Conservation (phyloP, 257 asterid genomes). For the Parsonsia alboflavescens region DNA sequence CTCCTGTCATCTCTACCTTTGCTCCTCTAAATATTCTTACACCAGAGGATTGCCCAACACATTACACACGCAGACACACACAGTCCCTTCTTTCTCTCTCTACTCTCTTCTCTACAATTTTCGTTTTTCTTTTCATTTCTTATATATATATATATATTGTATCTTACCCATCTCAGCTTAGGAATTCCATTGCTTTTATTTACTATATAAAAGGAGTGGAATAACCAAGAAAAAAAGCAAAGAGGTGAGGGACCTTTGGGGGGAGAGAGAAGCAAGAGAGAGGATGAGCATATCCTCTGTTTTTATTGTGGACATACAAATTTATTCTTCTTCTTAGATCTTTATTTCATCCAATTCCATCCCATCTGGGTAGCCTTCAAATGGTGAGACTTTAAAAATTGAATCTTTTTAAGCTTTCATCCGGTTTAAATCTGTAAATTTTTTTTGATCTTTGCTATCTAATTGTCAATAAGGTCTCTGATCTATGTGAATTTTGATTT, state of each 20-base stretch:
- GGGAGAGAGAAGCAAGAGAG: slow-evolving; percentile 28
- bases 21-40: slow-evolving; percentile 43
- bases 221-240: slow-evolving; percentile 42
- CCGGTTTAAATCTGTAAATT: slow-evolving; percentile 11
- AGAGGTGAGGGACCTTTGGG: slow-evolving; percentile 45
- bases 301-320: slow-evolving; percentile 36
- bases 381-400: slow-evolving; percentile 33
- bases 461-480: slow-evolving; percentile 29
- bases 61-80: slow-evolving; percentile 22
- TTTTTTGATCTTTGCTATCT: slow-evolving; percentile 5
- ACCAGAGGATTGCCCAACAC: slow-evolving; percentile 44
- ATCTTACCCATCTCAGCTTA: slow-evolving; percentile 35
- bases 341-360: slow-evolving; percentile 40
- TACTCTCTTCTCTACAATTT: slow-evolving; percentile 16
- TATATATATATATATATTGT: slow-evolving; percentile 24
- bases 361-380: slow-evolving; percentile 27
- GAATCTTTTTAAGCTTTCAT: slow-evolving; percentile 5
- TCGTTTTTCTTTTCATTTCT: too few species aligned
- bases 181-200: slow-evolving; percentile 43
- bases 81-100: slow-evolving; percentile 12
- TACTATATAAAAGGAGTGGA: slow-evolving; percentile 42
- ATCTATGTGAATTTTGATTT: slow-evolving; percentile 49
- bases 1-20: slow-evolving; percentile 40
- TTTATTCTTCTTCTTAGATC: slow-evolving; percentile 66
- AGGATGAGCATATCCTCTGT: slow-evolving; percentile 63